Percentiles rank a stretch among this genome's conserved stretches.
phyloP scores from a whole-genome alignment of 2,329 filamentous ascomycete genomes.

The Hyphodiscus sp. region DNA sequence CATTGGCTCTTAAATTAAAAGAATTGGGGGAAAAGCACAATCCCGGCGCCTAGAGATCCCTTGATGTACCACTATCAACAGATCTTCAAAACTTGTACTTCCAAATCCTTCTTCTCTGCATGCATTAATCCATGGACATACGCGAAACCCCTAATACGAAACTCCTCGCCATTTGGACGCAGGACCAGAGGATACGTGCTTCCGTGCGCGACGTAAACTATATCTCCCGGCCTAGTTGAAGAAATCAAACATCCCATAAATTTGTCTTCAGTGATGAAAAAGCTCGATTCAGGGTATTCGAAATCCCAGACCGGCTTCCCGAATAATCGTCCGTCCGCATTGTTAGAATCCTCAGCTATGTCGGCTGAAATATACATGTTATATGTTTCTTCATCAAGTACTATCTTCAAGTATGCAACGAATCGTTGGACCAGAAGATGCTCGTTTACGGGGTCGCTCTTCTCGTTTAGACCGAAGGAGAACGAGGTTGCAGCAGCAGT shows the following conservation, averaged over 20 bases:
- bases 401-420: conserved; percentile 22
- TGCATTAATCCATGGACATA: conserved; percentile 20
- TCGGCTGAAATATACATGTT: conserved; percentile 19
- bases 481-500: conserved; percentile 20
- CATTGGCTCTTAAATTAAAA: no score
- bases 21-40: no score
- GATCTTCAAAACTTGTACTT: conserved; percentile 4
- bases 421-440: conserved; percentile 13
- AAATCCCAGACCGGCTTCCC: conserved; percentile 22
- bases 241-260: conserved; percentile 18
- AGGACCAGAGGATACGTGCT: conserved; percentile 18
- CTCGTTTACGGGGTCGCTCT: conserved; percentile 18
- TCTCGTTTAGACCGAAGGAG: conserved; percentile 22
- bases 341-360: conserved; percentile 17
- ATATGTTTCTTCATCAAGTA: conserved; percentile 18
- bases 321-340: conserved; percentile 18
- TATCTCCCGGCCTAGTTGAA: conserved; percentile 9
- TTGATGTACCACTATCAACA: conserved; percentile 2
- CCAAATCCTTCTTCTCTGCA: conserved; percentile 11
- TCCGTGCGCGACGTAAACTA: conserved; percentile 15
- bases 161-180: conserved; percentile 13
- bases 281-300: conserved; percentile 22
- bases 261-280: conserved; percentile 20
- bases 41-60: not conserved
- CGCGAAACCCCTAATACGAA: conserved; percentile 14